These are phyloP conservation scores for Basipetospora chlamydospora DNA, from an alignment of 2,329 filamentous ascomycete genomes.

Conservation along the genomic window DNA sequence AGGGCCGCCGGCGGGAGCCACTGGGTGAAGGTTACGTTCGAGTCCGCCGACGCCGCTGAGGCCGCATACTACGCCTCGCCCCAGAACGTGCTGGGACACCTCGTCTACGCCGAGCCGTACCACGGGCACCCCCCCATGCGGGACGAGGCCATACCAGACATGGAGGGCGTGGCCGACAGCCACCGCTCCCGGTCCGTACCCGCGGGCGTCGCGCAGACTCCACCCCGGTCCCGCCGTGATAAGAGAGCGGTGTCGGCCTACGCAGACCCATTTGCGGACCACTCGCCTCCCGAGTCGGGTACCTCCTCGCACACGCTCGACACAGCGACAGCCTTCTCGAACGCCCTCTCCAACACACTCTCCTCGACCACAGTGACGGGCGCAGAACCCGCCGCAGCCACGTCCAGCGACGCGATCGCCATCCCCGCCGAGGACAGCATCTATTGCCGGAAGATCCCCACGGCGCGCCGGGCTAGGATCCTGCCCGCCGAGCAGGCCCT, in stretches of 20 bases:
- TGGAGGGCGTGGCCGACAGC: conserved; percentile 18
- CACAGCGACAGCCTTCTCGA: conserved; percentile 19
- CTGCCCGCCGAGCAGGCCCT: conserved; percentile 57
- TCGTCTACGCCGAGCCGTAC: conserved; percentile 59
- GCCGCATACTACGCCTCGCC: conserved; percentile 56
- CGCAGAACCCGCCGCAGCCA: conserved; percentile 1
- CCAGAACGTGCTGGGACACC: conserved; percentile 53
- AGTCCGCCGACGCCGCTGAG: conserved; percentile 57
- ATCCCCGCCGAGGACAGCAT: conserved; percentile 18
- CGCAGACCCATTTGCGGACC: conserved; percentile 22
- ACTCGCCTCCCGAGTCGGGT: conserved; percentile 29
- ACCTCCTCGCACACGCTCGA: conserved; percentile 43
- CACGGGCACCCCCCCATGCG: conserved; percentile 46
- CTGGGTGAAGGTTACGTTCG: conserved; percentile 83
- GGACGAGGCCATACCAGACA: conserved; percentile 48
- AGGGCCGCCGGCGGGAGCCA: conserved; percentile 70
- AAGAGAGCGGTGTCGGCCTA: conserved; percentile 13
- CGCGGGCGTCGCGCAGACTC: conserved; percentile 13
- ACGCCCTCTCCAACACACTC: conserved; percentile 30
- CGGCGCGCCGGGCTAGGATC: conserved; percentile 48
- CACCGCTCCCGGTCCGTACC: conserved; percentile 22
- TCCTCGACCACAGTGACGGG: conserved; percentile 31
- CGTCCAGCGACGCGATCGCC: background rate
- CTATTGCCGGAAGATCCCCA: conserved; percentile 50
- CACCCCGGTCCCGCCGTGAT: conserved; percentile 13